These are phyloP conservation scores for Cubamyces sp. DNA, from an alignment of 768 basidiomycete species.

Conservation along the genomic window DNA sequence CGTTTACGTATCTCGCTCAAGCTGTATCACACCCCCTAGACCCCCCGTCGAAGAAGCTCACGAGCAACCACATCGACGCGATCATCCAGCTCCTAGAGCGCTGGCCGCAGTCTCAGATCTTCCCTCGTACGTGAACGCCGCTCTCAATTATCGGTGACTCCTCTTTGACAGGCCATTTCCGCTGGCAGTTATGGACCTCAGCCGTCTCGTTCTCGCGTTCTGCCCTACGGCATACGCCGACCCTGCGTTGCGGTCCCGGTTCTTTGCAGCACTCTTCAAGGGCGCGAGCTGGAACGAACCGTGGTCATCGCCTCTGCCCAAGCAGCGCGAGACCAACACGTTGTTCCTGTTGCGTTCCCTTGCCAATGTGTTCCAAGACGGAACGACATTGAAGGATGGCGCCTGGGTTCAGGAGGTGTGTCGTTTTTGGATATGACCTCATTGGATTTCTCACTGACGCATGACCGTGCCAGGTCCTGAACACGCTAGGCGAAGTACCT, in stretches of 20 bases:
- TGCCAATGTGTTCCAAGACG: conserved; percentile 77
- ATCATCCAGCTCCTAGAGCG: conserved; percentile 67
- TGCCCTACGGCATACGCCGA: conserved; percentile 55
- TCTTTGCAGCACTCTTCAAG: conserved; percentile 65
- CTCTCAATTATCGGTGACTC: not conserved
- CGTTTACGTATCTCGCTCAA: conserved; percentile 61
- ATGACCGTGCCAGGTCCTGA: conserved; percentile 53
- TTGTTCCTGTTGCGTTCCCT: conserved; percentile 79
- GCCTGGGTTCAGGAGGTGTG: conserved; percentile 58
- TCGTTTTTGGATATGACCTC: not conserved
- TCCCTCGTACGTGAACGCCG: conserved; percentile 56
- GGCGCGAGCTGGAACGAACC: conserved; percentile 68
- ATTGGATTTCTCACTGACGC: not conserved
- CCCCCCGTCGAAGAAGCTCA: conserved; percentile 40
- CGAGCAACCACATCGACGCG: conserved; percentile 58
- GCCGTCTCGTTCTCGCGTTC: conserved; percentile 73
- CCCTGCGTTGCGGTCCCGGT: conserved; percentile 48
- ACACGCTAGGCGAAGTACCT: conserved; percentile 51
- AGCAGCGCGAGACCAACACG: conserved; percentile 82
- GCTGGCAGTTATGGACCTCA: conserved; percentile 78
- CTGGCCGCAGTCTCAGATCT: conserved; percentile 75
- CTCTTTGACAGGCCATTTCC: not conserved
- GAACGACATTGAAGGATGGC: conserved; percentile 44
- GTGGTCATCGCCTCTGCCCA: conserved; percentile 60
- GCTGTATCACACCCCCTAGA: conserved; percentile 44